A percentile compares a stretch with the other conserved stretches of the same genome.
Evolutionary conservation across 768 basidiomycete species (phyloP).

Genomic region (Boletus reticuloceps): DNA sequence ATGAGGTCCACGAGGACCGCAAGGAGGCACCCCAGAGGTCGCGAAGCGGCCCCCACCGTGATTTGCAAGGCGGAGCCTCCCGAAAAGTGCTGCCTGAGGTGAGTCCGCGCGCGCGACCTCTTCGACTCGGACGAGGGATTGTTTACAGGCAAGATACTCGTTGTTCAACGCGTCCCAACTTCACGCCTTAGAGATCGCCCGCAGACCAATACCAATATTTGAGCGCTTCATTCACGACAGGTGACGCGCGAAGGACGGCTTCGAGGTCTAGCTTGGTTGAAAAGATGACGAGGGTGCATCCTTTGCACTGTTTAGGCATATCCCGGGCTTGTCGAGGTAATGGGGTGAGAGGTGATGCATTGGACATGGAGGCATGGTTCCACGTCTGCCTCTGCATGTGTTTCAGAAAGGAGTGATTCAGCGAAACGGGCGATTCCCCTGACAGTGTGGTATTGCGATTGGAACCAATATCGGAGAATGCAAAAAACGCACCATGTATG

Average conservation of each 20-base stretch:
- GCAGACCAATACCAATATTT: slow-evolving; percentile 51
- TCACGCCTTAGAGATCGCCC: slow-evolving; percentile 48
- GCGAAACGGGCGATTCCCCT: slow-evolving; percentile 49
- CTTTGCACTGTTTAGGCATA: no score
- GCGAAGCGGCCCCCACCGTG: no score
- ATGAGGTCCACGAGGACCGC: no score
- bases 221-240: slow-evolving; percentile 39
- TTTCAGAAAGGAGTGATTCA: slow-evolving; percentile 21
- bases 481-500: slow-evolving; percentile 57
- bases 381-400: background rate
- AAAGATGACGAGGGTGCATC: slow-evolving; percentile 71
- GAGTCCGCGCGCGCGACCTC: slow-evolving; percentile 34
- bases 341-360: slow-evolving; percentile 57
- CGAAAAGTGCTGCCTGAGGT: no score
- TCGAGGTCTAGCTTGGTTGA: slow-evolving; percentile 38
- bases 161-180: slow-evolving; percentile 63
- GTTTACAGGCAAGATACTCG: slow-evolving; percentile 67
- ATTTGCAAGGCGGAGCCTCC: no score
- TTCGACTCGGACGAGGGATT: slow-evolving; percentile 49
- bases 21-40: no score
- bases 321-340: slow-evolving; percentile 56
- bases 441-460: slow-evolving; percentile 43
- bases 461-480: no score
- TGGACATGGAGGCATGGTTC: slow-evolving; percentile 41
- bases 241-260: slow-evolving; percentile 32